phyloP scores from a whole-genome alignment of 2,329 filamentous ascomycete genomes.

The Orbilia ellipsospora region DNA sequence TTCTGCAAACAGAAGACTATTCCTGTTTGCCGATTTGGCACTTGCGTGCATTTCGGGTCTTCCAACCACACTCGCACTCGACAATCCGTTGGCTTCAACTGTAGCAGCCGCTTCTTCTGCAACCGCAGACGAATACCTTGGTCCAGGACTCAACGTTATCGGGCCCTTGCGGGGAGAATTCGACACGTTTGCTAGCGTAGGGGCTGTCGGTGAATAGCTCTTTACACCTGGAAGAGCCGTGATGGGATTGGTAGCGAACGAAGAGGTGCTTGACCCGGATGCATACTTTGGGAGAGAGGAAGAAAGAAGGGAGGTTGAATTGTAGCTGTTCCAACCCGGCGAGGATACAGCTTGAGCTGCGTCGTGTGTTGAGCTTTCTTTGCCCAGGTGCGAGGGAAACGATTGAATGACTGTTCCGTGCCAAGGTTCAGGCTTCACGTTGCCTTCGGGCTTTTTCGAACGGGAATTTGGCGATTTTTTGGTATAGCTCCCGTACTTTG shows the following conservation, averaged over 20 bases:
- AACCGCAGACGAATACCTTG: slow-evolving; percentile 46
- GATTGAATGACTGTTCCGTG: slow-evolving; percentile 46
- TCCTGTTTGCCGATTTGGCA: slow-evolving; percentile 28
- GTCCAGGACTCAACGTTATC: slow-evolving; percentile 42
- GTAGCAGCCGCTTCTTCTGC: slow-evolving; percentile 43
- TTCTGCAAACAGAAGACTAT: slow-evolving; percentile 39
- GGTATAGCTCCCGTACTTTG: slow-evolving; percentile 50
- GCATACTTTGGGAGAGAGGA: slow-evolving; percentile 51
- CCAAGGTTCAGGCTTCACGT: slow-evolving; percentile 49
- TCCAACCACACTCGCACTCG: slow-evolving; percentile 49
- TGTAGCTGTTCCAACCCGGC: slow-evolving; percentile 53
- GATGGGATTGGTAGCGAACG: slow-evolving; percentile 51
- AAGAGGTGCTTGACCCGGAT: slow-evolving; percentile 47
- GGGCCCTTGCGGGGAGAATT: slow-evolving; percentile 46
- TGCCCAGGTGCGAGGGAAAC: slow-evolving; percentile 41
- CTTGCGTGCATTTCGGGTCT: slow-evolving; percentile 26
- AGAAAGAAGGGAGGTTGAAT: slow-evolving; percentile 40
- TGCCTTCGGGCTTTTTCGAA: slow-evolving; percentile 42
- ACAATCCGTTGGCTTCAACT: slow-evolving; percentile 47
- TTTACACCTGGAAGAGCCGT: slow-evolving; percentile 47
- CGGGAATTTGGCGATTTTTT: slow-evolving; percentile 52
- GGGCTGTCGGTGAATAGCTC: slow-evolving; percentile 49
- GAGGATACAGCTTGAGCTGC: slow-evolving; percentile 49
- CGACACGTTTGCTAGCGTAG: slow-evolving; percentile 27
- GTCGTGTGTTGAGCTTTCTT: slow-evolving; percentile 36